Evolutionary conservation across 345 rosid genomes (phyloP).

Genomic region (Camelina laxa): DNA sequence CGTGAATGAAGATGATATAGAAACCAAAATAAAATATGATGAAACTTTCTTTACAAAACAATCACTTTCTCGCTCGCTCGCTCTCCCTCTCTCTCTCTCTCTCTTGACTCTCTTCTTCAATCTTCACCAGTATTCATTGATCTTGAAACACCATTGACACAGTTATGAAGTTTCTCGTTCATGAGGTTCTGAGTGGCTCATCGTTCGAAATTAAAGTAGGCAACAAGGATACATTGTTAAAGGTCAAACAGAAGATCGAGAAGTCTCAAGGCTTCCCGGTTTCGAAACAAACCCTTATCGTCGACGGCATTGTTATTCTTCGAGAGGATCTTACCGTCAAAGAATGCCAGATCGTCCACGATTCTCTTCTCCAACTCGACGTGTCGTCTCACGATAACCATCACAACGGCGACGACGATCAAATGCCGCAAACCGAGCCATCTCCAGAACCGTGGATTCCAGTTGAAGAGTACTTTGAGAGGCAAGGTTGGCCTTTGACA

Average conservation of each 20-base stretch:
- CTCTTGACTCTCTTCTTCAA: not conserved
- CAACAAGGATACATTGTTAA: conserved; percentile 56
- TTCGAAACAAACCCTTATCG: conserved; percentile 44
- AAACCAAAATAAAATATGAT: not conserved
- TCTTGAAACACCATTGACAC: conserved; percentile 10
- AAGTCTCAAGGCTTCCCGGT: conserved; percentile 62
- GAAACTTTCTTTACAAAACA: not conserved
- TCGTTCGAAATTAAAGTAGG: conserved; percentile 68
- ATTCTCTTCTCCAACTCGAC: conserved; percentile 60
- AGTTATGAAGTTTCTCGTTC: conserved; percentile 65
- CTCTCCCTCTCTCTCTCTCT: not conserved
- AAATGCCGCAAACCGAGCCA: not conserved
- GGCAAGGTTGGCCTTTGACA: not conserved
- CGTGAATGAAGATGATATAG: not conserved
- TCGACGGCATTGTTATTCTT: conserved; percentile 52
- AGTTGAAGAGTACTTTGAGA: not conserved
- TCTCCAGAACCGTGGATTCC: not conserved
- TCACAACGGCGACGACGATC: not conserved
- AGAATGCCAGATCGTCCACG: conserved; percentile 50
- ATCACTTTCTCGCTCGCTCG: not conserved
- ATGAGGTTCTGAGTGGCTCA: conserved; percentile 49
- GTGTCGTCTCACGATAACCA: conserved; percentile 23
- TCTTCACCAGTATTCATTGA: not conserved
- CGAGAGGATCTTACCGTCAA: conserved; percentile 56
- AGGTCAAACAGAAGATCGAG: conserved; percentile 69